phyloP scores from a whole-genome alignment of 1,139 yeast genomes.

The Kodamaea plutei region DNA sequence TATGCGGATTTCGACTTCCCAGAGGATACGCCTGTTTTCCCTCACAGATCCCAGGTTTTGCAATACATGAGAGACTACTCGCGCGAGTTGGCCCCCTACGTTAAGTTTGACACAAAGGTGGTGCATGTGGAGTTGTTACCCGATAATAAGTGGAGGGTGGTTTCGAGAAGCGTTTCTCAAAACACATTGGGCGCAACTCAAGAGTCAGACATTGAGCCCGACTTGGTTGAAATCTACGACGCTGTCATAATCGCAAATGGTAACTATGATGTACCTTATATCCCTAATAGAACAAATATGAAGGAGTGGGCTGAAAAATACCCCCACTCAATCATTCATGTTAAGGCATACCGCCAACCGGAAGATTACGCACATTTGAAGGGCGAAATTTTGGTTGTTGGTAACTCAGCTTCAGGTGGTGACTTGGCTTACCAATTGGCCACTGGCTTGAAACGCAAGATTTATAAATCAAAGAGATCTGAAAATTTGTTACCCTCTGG shows the following conservation, averaged over 20 bases:
- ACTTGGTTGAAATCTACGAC: conserved; percentile 27
- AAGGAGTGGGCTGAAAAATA: conserved; percentile 40
- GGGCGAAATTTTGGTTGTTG: conserved; percentile 48
- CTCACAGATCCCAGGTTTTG: conserved; percentile 46
- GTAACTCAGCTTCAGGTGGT: conserved; percentile 60
- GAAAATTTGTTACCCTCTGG: conserved; percentile 41
- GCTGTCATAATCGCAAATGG: conserved; percentile 59
- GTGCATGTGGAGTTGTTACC: conserved; percentile 19
- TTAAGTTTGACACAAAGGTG: conserved; percentile 37
- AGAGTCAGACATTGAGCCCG: conserved; percentile 9
- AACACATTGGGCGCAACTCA: conserved; percentile 19
- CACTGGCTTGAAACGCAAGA: conserved; percentile 28
- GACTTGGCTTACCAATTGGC: conserved; percentile 55
- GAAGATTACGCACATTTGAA: conserved; percentile 37
- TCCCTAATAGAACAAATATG: conserved; percentile 54
- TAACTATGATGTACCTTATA: conserved; percentile 50
- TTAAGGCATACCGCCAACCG: conserved; percentile 55
- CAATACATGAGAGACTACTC: conserved; percentile 42
- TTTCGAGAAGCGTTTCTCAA: conserved; percentile 26
- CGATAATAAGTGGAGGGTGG: conserved; percentile 10
- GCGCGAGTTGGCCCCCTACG: conserved; percentile 18
- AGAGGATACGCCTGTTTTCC: conserved; percentile 42
- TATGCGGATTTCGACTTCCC: conserved; percentile 45
- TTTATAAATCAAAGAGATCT: conserved; percentile 46
- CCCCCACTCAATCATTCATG: conserved; percentile 52